Conservation (phyloP, 495 filamentous ascomycete genomes). For the Elaphomyces granulatus region DNA sequence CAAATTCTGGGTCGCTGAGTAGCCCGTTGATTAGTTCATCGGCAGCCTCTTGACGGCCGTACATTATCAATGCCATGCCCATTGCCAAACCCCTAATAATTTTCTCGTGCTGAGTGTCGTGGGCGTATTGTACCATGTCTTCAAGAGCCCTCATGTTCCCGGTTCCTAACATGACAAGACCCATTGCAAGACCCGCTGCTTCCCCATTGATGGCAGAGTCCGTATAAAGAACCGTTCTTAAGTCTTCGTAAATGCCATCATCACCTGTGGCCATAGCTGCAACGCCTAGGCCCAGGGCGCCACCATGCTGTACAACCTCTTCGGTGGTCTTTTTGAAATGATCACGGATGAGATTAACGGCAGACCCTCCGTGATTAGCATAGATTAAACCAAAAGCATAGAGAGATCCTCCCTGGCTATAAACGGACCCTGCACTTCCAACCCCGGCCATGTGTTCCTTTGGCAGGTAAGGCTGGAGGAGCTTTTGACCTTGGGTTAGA, state of each 20-base stretch:
- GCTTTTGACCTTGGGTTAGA: conserved; percentile 77
- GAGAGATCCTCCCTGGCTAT: conserved; percentile 89
- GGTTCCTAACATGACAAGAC: conserved; percentile 92
- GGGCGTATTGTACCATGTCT: conserved; percentile 94
- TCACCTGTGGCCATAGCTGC: conserved; percentile 95
- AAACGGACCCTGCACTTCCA: conserved; percentile 62
- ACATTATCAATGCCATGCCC: conserved; percentile 98
- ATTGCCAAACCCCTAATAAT: conserved; percentile 89
- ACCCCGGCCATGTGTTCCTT: conserved; percentile 46
- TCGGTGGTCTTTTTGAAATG: conserved; percentile 79
- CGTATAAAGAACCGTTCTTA: conserved; percentile 71
- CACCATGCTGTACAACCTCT: conserved; percentile 95
- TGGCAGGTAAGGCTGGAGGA: conserved; percentile 90
- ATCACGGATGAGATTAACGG: conserved; percentile 72
- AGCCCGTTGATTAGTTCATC: conserved; percentile 90
- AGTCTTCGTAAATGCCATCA: conserved; percentile 78
- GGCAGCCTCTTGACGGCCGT: conserved; percentile 82
- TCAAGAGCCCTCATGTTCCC: conserved; percentile 81
- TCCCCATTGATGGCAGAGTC: conserved; percentile 96
- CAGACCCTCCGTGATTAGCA: conserved; percentile 90
- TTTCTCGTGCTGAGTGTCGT: conserved; percentile 98
- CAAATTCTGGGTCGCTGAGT: conserved; percentile 84
- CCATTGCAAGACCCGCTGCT: conserved; percentile 89
- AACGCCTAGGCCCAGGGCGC: conserved; percentile 86
- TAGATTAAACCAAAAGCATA: conserved; percentile 96